Evolutionary conservation across 2,329 filamentous ascomycete species (phyloP), one percentile per base, ranked within the genome.

Genomic region (Alternaria ethzedia): DNA sequence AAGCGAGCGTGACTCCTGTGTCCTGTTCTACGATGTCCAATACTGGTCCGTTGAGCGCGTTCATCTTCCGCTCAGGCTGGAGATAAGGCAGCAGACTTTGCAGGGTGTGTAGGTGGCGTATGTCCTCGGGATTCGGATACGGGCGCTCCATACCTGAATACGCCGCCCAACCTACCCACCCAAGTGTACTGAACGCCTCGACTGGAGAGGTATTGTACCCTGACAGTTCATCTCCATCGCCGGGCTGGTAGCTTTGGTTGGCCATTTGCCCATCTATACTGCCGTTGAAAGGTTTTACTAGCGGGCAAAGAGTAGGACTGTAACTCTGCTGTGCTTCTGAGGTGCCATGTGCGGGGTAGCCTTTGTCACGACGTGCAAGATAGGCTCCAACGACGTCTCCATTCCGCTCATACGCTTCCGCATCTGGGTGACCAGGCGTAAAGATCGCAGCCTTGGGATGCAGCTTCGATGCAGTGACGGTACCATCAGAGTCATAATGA

Each of bases 51-150:
- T 50, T 25, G 1, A 70, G 50, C 6, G 63, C 55, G 32, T 66
- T 65, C 13, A 67, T 26, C 8, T 58, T 66, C 5, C 68, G 64
- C 15, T 65, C 49, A 2, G 68, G 70, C n/a, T 66, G 56, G 7
- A 73, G 58, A 49, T 65, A 57, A 6, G 66, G 65, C 11, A 73
- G 52, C 25, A 73, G 26, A 20, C 32, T 61, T 21, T 62, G 59
- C 4, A 73, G 47, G 20, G 66, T 62, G 47, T 72, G 65, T 2
- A 63, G 25, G 54, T 67, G 68, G 59, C 70, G 70, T 51, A 73
- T 70, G 3, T 54, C n/a, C 17, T 73, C 70, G 30, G 65, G 66
- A 56, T 72, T 55, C 15, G 69, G 63, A 50, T 70, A 72, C 5
- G 32, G 15, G 12, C 11, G 36, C 15, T 12, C n/a, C 30, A 44